Percentiles rank a stretch among this genome's conserved stretches.
Conservation (phyloP, 225 moss, liverwort and hornwort genomes). For the Rhytidiadelphus loreus region DNA sequence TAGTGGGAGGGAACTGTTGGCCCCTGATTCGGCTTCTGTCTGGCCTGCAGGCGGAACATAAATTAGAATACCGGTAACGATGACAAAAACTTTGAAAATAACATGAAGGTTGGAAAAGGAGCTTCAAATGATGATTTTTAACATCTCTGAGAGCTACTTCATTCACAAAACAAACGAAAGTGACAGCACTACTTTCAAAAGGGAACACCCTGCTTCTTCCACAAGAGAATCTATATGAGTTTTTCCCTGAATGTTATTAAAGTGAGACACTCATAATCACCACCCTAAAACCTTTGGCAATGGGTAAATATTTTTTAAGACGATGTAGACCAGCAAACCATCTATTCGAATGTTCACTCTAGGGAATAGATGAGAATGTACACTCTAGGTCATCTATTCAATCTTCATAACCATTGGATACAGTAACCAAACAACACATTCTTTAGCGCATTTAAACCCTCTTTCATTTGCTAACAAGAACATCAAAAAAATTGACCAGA, state of each 20-base stretch:
- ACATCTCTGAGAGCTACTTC: neutral
- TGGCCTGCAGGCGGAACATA: constrained; percentile 28
- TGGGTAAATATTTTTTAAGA: too few relatives aligned
- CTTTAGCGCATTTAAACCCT: neutral
- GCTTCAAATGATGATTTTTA: neutral
- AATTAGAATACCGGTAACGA: neutral
- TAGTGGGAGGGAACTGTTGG: constrained; percentile 45
- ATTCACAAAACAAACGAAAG: neutral
- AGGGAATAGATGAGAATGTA: neutral
- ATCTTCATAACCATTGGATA: neutral
- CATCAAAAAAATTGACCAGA: neutral
- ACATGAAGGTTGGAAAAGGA: neutral
- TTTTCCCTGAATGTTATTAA: neutral
- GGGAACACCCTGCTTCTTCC: neutral
- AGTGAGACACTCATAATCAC: neutral
- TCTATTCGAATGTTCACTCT: neutral
- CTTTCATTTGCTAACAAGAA: neutral
- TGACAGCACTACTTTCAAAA: neutral
- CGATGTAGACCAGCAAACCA: neutral
- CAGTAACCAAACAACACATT: neutral
- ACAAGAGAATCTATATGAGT: neutral
- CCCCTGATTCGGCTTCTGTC: constrained; percentile 53
- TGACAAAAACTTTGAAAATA: neutral
- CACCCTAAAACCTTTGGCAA: neutral
- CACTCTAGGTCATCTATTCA: neutral